Conservation (phyloP, 257 asterid species). For the Ehretia macrophylla region DNA sequence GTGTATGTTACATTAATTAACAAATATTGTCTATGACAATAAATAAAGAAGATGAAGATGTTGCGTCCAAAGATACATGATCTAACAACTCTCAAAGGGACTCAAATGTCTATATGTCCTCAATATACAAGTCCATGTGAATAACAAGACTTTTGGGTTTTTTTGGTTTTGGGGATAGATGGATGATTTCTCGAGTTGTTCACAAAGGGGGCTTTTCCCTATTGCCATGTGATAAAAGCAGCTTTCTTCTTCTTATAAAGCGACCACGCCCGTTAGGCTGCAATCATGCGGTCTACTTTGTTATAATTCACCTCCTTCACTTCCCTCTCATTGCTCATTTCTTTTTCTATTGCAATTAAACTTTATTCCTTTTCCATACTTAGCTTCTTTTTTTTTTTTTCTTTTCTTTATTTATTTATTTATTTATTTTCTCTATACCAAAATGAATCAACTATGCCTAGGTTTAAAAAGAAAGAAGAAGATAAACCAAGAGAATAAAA, state of each 20-base stretch:
- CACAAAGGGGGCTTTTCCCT: slow-evolving; percentile 11
- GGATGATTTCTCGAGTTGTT: slow-evolving; percentile 23
- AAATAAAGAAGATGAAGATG: not conserved
- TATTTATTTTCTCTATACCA: too few species aligned
- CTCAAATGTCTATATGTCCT: not conserved
- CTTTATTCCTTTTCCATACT: too few species aligned
- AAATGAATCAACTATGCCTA: not conserved
- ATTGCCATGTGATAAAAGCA: slow-evolving; percentile 43
- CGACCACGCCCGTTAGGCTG: slow-evolving; percentile 67
- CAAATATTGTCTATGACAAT: too few species aligned
- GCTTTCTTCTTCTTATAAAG: slow-evolving; percentile 38
- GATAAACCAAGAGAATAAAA: too few species aligned
- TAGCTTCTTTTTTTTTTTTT: too few species aligned
- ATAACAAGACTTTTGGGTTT: slow-evolving; percentile 8
- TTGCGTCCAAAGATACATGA: not conserved
- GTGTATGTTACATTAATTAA: too few species aligned
- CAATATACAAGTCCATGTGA: slow-evolving; percentile 5
- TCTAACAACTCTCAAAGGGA: not conserved
- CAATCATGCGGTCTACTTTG: slow-evolving; percentile 76
- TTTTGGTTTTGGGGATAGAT: slow-evolving; percentile 8
- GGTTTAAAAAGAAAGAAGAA: not conserved
- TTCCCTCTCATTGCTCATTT: slow-evolving; percentile 2
- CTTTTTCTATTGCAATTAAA: not conserved
- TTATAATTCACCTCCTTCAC: slow-evolving; percentile 38
- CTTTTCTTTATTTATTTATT: too few species aligned